Evolutionary conservation across 129 eudicot genomes (phyloP).

Genomic region (Erigeron canadensis): DNA sequence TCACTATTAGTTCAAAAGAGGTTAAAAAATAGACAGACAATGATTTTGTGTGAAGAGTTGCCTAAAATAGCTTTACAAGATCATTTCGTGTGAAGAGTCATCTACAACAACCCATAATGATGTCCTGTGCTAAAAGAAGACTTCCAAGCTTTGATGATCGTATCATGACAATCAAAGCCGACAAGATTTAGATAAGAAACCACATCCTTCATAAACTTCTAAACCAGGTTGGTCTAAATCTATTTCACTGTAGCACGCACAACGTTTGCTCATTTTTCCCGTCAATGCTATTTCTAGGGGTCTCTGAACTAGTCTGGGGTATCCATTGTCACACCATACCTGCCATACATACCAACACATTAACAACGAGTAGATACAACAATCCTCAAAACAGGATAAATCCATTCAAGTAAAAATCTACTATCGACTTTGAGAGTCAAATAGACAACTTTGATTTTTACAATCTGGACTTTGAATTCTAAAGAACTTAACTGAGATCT

Average conservation of each 20-base stretch:
- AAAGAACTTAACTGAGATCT: not conserved
- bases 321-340: slow-evolving; percentile 95
- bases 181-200: slow-evolving; percentile 48
- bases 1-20: not conserved
- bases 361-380: not conserved
- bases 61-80: not conserved
- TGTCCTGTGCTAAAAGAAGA: not conserved
- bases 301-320: slow-evolving; percentile 87
- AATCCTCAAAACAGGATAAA: not conserved
- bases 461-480: not conserved
- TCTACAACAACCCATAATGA: not conserved
- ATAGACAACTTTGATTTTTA: not conserved
- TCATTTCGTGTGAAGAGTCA: not conserved
- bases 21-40: not conserved
- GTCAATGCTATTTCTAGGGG: slow-evolving; percentile 83
- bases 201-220: slow-evolving; percentile 83
- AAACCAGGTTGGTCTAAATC: slow-evolving; percentile 63
- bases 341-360: slow-evolving; percentile 33
- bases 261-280: slow-evolving; percentile 95
- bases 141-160: not conserved
- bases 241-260: slow-evolving; percentile 68
- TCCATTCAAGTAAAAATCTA: not conserved
- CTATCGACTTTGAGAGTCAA: slow-evolving; percentile 12
- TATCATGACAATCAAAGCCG: slow-evolving; percentile 30
- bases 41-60: not conserved